phyloP scores from a whole-genome alignment of 2,329 filamentous ascomycete species.

The Ceratocystis papillata region DNA sequence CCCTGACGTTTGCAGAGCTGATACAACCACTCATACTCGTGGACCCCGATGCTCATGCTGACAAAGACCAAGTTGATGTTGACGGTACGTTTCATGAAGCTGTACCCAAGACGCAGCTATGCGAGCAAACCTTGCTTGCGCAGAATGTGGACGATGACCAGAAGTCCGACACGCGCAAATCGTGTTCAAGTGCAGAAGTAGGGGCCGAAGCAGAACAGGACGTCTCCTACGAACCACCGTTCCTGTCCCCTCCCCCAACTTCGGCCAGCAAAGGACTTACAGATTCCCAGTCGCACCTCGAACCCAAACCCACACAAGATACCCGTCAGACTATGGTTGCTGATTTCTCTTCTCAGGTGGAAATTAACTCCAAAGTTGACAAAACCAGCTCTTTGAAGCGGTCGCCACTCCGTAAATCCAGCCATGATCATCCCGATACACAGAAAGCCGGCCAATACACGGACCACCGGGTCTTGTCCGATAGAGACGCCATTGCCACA shows the following conservation, averaged over 20 bases:
- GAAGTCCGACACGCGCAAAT: background rate
- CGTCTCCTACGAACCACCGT: background rate
- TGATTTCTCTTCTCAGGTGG: constrained; percentile 13
- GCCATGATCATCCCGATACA: background rate
- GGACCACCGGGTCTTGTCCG: background rate
- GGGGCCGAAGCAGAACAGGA: background rate
- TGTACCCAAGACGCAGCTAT: background rate
- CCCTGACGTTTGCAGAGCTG: constrained; percentile 50
- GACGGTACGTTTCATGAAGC: constrained; percentile 12
- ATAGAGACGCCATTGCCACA: background rate
- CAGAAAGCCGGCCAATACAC: background rate
- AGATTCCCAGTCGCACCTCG: background rate
- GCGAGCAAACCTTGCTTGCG: background rate
- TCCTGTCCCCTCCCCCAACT: background rate
- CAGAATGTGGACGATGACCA: background rate
- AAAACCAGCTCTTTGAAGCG: background rate
- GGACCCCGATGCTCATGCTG: background rate
- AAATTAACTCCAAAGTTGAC: constrained; percentile 4
- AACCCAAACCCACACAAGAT: background rate
- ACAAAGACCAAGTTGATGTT: background rate
- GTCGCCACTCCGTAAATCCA: no score
- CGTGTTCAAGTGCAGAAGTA: no score
- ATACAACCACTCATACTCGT: constrained; percentile 51
- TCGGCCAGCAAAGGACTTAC: background rate
- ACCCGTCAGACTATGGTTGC: constrained; percentile 4